Base-by-base conservation (phyloP, 1,139 yeast species). In the Candida pseudoviswanathii region DNA sequence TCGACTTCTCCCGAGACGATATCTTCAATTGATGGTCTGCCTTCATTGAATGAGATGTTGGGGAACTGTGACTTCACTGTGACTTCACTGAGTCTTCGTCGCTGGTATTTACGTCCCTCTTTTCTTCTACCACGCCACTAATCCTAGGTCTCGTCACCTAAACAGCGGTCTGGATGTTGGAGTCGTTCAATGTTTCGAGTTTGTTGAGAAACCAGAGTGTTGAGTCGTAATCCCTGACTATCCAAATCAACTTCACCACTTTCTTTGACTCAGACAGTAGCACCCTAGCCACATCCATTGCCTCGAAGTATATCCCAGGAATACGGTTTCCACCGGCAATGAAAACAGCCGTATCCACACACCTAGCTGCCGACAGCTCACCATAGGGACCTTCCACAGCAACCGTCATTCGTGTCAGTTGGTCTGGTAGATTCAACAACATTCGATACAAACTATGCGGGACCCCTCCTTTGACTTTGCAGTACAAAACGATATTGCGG, bases 131-230 rank as follows among this genome's bases (percentile, higher is more conserved):
- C 36, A 27, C 8, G 9, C 9, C 8, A 8, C 31, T 27, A 2
- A 41, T 34, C 30, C 48, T 39, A 2, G 80, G 79, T 49, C 70
- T 61, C 9, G 85, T 78, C 10, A 82, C 63, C 51, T 70, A 79
- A 1, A 83, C 61, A 2, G 67, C 66, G 3, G 64, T 70, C 34
- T 66, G 70, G 41, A 77, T 67, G 3, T 56, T 58, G 0, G 73
- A 59, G 30, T 61, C 54, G 45, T 60, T 60, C 50, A 82, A 61
- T 3, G 64, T 59, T 26, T 62, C 50, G 25, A 84, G 64, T 55
- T 84, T 86, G 33, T 75, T 71, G 45, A 65, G 64, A 62, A 82
- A 82, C 84, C 85, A 81, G 10, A 61, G 57, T 36, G 82, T 59
- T 0, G 80, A 66, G 22, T 67, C 64, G 34, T 65, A 66, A 47